Percentiles rank a stretch among this genome's conserved stretches.
These are phyloP conservation scores for Sarcodon sp. DNA, from an alignment of 768 basidiomycete genomes.

Conservation along the genomic window DNA sequence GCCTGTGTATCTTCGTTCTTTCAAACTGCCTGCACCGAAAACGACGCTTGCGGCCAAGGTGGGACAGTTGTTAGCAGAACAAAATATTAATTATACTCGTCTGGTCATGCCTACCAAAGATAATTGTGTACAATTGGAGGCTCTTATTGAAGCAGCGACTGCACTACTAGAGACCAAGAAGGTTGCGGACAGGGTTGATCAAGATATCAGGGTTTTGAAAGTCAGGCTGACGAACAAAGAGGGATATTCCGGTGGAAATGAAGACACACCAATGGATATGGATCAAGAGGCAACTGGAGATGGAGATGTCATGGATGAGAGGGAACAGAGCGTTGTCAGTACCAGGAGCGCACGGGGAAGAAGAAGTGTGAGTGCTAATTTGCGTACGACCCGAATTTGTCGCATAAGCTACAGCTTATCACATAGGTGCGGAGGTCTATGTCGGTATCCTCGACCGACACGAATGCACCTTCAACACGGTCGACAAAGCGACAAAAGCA, in stretches of 20 bases:
- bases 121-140: slow-evolving; percentile 64
- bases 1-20: slow-evolving; percentile 76
- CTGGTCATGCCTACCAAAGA: slow-evolving; percentile 92
- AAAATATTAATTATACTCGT: slow-evolving; percentile 57
- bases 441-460: slow-evolving; percentile 69
- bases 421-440: slow-evolving; percentile 46
- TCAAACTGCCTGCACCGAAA: slow-evolving; percentile 75
- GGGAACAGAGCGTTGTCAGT: slow-evolving; percentile 50
- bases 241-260: slow-evolving; percentile 26
- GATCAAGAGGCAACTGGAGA: slow-evolving; percentile 26
- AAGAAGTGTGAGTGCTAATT: slow-evolving; percentile 24
- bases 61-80: slow-evolving; percentile 60
- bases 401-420: slow-evolving; percentile 1
- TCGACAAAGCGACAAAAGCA: slow-evolving; percentile 46
- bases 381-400: neutral
- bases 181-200: slow-evolving; percentile 72
- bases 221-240: slow-evolving; percentile 43
- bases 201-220: slow-evolving; percentile 67
- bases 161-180: slow-evolving; percentile 84
- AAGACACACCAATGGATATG: slow-evolving; percentile 34
- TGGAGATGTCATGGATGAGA: slow-evolving; percentile 28
- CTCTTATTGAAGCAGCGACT: slow-evolving; percentile 56
- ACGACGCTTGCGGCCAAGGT: slow-evolving; percentile 64
- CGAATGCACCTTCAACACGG: slow-evolving; percentile 30
- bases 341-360: slow-evolving; percentile 36